Evolutionary conservation across 1,284 basidiomycete species (phyloP).

Genomic region (Heimioporus retisporus): DNA sequence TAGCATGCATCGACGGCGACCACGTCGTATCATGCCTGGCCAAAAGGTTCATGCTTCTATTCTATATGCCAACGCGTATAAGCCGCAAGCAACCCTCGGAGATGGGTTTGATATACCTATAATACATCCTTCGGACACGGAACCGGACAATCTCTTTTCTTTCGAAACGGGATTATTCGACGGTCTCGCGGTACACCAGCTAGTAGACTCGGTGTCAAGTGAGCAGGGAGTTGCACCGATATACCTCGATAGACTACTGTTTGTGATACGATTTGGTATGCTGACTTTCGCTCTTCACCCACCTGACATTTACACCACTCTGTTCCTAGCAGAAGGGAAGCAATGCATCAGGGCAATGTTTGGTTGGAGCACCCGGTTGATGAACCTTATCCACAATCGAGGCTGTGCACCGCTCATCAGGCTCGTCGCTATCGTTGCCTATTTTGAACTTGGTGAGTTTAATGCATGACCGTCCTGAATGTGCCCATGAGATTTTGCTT

Average conservation of each 20-base stretch:
- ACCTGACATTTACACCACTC: neutral
- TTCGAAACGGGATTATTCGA: conserved; percentile 40
- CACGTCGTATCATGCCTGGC: conserved; percentile 28
- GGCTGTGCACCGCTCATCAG: neutral
- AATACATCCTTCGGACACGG: conserved; percentile 8
- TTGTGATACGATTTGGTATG: conserved; percentile 36
- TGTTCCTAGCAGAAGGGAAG: neutral
- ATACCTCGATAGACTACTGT: conserved; percentile 37
- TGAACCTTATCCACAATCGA: neutral
- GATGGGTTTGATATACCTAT: conserved; percentile 36
- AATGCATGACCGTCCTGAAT: neutral
- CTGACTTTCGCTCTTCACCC: neutral
- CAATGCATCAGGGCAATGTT: neutral
- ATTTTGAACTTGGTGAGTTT: neutral
- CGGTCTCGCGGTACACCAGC: conserved; percentile 22
- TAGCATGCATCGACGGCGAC: conserved; percentile 27
- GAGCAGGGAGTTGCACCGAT: conserved; percentile 25
- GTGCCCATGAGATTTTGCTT: neutral
- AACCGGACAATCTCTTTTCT: conserved; percentile 11
- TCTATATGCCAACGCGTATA: conserved; percentile 34
- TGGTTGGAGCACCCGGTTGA: neutral
- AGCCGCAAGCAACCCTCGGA: conserved; percentile 34
- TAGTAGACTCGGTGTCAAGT: conserved; percentile 19
- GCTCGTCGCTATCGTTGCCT: neutral
- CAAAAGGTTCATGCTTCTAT: conserved; percentile 41